Evolutionary conservation across 2,329 filamentous ascomycete genomes (phyloP), one percentile per base, ranked within the genome.

Genomic region (Sporothrix schenckii): DNA sequence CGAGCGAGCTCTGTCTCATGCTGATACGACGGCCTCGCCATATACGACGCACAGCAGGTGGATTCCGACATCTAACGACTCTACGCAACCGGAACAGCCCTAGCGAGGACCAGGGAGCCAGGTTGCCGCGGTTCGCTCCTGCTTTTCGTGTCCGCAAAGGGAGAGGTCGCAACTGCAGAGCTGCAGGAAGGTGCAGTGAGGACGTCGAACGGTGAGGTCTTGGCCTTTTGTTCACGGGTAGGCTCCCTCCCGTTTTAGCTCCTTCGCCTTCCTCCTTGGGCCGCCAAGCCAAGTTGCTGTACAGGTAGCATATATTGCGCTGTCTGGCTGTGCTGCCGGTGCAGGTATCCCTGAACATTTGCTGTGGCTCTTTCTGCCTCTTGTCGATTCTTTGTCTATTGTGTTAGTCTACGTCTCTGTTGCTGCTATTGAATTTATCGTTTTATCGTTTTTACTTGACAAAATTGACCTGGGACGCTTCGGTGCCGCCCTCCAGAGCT

Each of bases 251-350:
- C 61, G 34, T 50, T 34, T 60, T 34, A n/a, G 21, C 11, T 14
- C 13, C 41, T 11, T 1, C 58, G 21, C n/a, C 58, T 50, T 34
- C 61, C 61, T 65, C 21, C 50, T 65, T 50, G 47, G 47, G 2
- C 63, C 47, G 63, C 63, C 63, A 66, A 66, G 63, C 63, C 21
- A 34, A 52, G 52, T 24, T 52, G 63, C 47, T 52, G 63, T 66
- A 50, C 41, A 7, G 5, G 11, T 34, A 30, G 24, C 24, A 24
- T 24, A 2, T 24, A 24, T 24, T 24, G 24, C 24, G 24, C 24
- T 24, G 24, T 24, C 24, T 24, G 24, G 27, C 19, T 34, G 30
- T 47, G 24, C 30, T 50, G 30, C 44, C 44, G 34, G n/a, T 30
- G n/a, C n/a, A 19, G 34, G 63, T 2, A 27, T 11, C 19, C 39